Evolutionary conservation across 208 protist species (phyloP).

Genomic region (Leishmania mexicana): DNA sequence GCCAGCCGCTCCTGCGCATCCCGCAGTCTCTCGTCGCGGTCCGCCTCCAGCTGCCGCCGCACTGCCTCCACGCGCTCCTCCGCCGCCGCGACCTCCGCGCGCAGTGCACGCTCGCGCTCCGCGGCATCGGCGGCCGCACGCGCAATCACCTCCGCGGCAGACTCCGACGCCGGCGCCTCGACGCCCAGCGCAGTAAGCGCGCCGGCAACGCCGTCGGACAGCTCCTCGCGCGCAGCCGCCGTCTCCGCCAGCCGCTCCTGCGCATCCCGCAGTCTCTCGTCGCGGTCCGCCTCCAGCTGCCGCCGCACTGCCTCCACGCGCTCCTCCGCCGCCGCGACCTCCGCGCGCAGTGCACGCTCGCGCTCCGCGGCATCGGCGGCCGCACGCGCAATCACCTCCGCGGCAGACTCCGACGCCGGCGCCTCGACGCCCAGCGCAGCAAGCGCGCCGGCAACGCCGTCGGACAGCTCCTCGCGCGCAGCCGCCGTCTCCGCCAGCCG

Average conservation of each 20-base stretch:
- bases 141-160: not conserved
- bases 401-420: not conserved
- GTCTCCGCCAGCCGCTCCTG: not conserved
- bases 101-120: constrained; percentile 22
- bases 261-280: not conserved
- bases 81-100: not conserved
- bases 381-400: constrained; percentile 1
- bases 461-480: constrained; percentile 3
- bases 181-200: constrained; percentile 10
- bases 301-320: constrained; percentile 8
- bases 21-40: too few species aligned
- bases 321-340: constrained; percentile 3
- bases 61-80: not conserved
- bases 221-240: not conserved
- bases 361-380: constrained; percentile 18
- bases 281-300: constrained; percentile 5
- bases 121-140: constrained; percentile 18
- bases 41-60: too few species aligned
- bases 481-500: constrained; percentile 13
- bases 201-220: not conserved
- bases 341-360: constrained; percentile 13
- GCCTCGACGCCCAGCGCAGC: not conserved
- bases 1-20: too few species aligned
- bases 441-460: constrained; percentile 9
- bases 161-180: not conserved